Conservation (phyloP, 2,329 filamentous ascomycete genomes). For the Colletotrichum coccodes region DNA sequence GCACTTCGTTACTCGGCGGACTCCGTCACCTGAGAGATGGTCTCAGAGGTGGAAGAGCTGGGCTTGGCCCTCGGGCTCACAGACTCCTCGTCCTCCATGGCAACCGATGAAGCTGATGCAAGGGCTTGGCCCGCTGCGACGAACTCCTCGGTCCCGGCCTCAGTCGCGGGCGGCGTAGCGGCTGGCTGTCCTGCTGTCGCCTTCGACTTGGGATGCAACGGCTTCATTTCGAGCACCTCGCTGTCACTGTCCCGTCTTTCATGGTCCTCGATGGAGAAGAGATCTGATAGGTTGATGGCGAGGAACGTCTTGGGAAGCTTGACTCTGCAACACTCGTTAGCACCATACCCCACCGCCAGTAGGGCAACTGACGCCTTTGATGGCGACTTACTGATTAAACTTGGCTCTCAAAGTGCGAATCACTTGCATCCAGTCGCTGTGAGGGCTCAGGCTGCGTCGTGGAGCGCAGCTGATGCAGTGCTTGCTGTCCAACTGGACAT, state of each 20-base stretch:
- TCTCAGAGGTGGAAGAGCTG: slow-evolving; percentile 5
- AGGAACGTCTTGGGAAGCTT: slow-evolving; percentile 75
- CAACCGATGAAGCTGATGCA: neutral
- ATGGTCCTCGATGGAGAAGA: slow-evolving; percentile 67
- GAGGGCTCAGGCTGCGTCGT: slow-evolving; percentile 87
- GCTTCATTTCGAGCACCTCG: slow-evolving; percentile 61
- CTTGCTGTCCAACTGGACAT: slow-evolving; percentile 95
- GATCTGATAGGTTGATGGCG: slow-evolving; percentile 72
- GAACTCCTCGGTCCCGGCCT: slow-evolving; percentile 22
- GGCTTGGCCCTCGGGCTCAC: slow-evolving; percentile 10
- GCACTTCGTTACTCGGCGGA: neutral
- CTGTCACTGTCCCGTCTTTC: slow-evolving; percentile 61
- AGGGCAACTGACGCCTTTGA: neutral
- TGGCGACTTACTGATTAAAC: slow-evolving; percentile 84
- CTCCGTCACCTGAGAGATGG: neutral
- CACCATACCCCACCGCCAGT: neutral
- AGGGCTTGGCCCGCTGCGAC: slow-evolving; percentile 31
- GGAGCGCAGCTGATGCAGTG: slow-evolving; percentile 96
- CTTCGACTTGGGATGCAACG: slow-evolving; percentile 39
- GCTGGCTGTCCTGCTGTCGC: slow-evolving; percentile 6
- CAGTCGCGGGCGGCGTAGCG: neutral
- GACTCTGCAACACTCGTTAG: slow-evolving; percentile 54
- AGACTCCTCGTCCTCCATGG: slow-evolving; percentile 3
- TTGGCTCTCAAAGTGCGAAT: slow-evolving; percentile 94
- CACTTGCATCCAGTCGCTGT: slow-evolving; percentile 96